Conservation (phyloP, 164 flowering plant genomes). For the Kalanchoe fedtschenkoi region DNA sequence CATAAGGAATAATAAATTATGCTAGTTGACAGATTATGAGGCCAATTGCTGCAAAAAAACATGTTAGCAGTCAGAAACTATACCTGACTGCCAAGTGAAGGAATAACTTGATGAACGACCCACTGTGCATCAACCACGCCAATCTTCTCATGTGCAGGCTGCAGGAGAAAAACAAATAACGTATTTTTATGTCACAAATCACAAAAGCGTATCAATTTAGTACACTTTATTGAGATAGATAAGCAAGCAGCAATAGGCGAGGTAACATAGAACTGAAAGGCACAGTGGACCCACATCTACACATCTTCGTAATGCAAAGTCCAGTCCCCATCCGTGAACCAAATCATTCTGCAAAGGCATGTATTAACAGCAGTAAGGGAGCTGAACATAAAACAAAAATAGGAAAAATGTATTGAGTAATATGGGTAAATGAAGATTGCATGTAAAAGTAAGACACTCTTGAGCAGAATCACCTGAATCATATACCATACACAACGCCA, state of each 20-base stretch:
- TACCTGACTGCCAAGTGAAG: slow-evolving; percentile 69
- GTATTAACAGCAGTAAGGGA: neutral
- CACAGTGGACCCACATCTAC: slow-evolving; percentile 29
- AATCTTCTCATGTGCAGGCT: slow-evolving; percentile 78
- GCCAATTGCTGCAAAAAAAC: neutral
- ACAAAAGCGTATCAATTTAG: neutral
- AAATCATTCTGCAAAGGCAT: slow-evolving; percentile 49
- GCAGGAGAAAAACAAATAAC: slow-evolving; percentile 3
- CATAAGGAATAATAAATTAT: too few species aligned
- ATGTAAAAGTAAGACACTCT: too few species aligned
- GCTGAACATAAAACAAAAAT: neutral
- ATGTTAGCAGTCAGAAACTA: neutral
- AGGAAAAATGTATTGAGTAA: too few species aligned
- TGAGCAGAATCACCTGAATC: slow-evolving; percentile 29
- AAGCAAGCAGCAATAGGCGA: neutral
- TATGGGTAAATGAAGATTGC: neutral
- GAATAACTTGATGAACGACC: slow-evolving; percentile 59
- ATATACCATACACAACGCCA: slow-evolving; percentile 52
- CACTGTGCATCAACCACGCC: slow-evolving; percentile 74
- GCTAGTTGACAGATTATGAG: neutral
- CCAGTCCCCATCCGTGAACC: slow-evolving; percentile 78
- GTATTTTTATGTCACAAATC: neutral
- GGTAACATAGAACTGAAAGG: neutral
- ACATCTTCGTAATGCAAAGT: slow-evolving; percentile 61
- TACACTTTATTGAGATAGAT: neutral